Evolutionary conservation across 208 protist species (phyloP).

Genomic region (Leptomonas pyrrhocoris): DNA sequence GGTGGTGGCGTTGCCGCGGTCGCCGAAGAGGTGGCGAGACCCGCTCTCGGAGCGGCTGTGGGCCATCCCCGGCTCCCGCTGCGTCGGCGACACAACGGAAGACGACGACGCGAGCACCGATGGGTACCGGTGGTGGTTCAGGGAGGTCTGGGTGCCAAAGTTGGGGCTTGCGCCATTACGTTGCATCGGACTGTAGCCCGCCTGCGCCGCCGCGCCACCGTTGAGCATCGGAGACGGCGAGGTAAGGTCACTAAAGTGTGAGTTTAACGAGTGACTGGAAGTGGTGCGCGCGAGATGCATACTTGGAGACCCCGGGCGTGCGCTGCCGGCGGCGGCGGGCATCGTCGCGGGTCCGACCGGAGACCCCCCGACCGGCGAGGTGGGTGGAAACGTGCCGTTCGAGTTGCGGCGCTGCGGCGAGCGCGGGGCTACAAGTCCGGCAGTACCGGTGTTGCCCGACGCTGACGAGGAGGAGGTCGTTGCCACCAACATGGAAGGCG

Average conservation of each 20-base stretch:
- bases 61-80: constrained; percentile 4
- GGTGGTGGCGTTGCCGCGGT: constrained; percentile 4
- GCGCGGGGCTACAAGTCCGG: background rate
- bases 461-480: constrained; percentile 7
- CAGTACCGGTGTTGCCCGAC: background rate
- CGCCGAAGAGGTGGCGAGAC: constrained; percentile 26
- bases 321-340: background rate
- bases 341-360: background rate
- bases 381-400: background rate
- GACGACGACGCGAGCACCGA: background rate
- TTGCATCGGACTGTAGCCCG: constrained; percentile 8
- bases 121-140: background rate
- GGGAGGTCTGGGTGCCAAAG: background rate
- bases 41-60: constrained; percentile 28
- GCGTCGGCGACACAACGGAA: background rate
- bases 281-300: background rate
- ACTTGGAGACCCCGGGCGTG: constrained; percentile 7
- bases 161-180: constrained; percentile 6
- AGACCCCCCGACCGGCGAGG: background rate
- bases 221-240: background rate
- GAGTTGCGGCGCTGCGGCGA: constrained; percentile 16
- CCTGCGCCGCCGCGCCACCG: background rate
- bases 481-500: constrained; percentile 16
- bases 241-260: constrained; percentile 11
- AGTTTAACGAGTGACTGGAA: constrained; percentile 8